These are phyloP conservation scores for Senna tora DNA, from an alignment of 306 rosid species.

Conservation along the genomic window DNA sequence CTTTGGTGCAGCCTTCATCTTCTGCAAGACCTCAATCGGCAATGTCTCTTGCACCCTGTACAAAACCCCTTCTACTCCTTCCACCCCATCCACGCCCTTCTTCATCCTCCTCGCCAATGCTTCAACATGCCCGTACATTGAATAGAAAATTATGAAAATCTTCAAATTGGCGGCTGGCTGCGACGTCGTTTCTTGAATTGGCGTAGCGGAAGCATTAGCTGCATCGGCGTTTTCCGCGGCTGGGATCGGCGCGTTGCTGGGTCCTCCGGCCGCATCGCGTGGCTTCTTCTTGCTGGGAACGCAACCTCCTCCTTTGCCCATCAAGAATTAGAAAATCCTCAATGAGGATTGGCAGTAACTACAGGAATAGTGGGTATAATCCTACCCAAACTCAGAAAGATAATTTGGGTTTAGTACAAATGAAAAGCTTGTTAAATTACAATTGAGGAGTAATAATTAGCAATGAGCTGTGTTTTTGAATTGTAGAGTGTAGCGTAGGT, in stretches of 20 bases:
- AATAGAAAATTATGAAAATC: slow-evolving; percentile 82
- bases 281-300: slow-evolving; percentile 85
- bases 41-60: slow-evolving; percentile 87
- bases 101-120: slow-evolving; percentile 75
- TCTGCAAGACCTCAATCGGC: slow-evolving; percentile 59
- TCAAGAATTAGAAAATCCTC: slow-evolving; percentile 31
- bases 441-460: not conserved
- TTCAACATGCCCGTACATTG: slow-evolving; percentile 97
- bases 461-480: not conserved
- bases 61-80: slow-evolving; percentile 74
- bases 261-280: slow-evolving; percentile 4
- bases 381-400: slow-evolving; percentile 10
- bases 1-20: slow-evolving; percentile 79
- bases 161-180: slow-evolving; percentile 45
- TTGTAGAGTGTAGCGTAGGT: not conserved
- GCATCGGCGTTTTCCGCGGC: slow-evolving; percentile 29
- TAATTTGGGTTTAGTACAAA: not conserved
- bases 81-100: slow-evolving; percentile 82
- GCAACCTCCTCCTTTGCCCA: slow-evolving; percentile 98
- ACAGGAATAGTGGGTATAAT: not conserved
- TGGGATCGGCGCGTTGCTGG: slow-evolving; percentile 43
- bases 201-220: not conserved
- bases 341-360: not conserved
- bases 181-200: slow-evolving; percentile 23
- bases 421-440: not conserved